Evolutionary conservation across 495 filamentous ascomycete species (phyloP).

Genomic region (Xylaria intraflava): DNA sequence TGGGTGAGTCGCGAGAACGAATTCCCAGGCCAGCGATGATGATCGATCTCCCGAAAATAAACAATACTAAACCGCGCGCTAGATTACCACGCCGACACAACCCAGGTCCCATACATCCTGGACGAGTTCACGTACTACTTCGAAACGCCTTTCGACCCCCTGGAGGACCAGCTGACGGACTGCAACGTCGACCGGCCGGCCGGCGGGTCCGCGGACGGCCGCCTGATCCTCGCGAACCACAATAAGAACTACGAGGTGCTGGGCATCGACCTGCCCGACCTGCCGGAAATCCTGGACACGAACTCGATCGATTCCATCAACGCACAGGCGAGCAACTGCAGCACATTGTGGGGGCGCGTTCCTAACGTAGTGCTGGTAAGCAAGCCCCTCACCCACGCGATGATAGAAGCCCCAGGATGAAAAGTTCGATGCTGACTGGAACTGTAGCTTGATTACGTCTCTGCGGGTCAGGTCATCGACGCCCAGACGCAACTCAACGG

Average conservation of each 20-base stretch:
- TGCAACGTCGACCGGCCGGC: slow-evolving; percentile 56
- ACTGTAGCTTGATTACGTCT: slow-evolving; percentile 24
- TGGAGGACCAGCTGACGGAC: slow-evolving; percentile 46
- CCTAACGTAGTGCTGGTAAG: slow-evolving; percentile 75
- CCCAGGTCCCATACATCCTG: slow-evolving; percentile 60
- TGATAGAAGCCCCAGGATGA: too few relatives aligned
- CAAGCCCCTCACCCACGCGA: not conserved
- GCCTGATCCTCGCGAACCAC: slow-evolving; percentile 82
- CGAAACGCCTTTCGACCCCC: slow-evolving; percentile 62
- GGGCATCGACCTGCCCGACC: slow-evolving; percentile 46
- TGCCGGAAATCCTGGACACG: slow-evolving; percentile 56
- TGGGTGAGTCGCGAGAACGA: slow-evolving; percentile 28
- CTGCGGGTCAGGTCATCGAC: slow-evolving; percentile 15
- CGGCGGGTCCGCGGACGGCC: slow-evolving; percentile 40
- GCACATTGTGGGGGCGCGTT: slow-evolving; percentile 52
- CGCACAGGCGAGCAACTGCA: slow-evolving; percentile 57
- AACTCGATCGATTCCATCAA: slow-evolving; percentile 59
- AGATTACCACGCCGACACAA: slow-evolving; percentile 73
- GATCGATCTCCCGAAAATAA: not conserved
- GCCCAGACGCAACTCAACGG: slow-evolving; percentile 24
- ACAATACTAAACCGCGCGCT: not conserved
- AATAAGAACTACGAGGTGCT: slow-evolving; percentile 65
- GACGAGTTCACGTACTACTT: slow-evolving; percentile 63
- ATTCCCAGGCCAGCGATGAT: not conserved
- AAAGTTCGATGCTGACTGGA: slow-evolving; percentile 2